Evolutionary conservation across 2,329 filamentous ascomycete genomes (phyloP).

Genomic region (Epichloe typhina): DNA sequence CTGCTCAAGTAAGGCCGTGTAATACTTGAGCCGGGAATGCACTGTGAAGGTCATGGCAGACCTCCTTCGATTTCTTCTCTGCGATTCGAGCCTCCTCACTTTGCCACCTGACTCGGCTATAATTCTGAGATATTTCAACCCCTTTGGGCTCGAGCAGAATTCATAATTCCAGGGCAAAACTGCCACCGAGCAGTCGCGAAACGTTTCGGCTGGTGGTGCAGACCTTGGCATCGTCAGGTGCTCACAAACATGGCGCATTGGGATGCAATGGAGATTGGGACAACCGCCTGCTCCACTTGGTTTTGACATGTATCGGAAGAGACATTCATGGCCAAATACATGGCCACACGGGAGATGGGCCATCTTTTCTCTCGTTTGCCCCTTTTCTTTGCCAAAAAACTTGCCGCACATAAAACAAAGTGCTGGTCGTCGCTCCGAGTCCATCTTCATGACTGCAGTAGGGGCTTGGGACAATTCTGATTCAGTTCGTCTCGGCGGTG

Average conservation of each 20-base stretch:
- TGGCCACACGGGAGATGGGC: constrained; percentile 16
- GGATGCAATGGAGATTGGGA: constrained; percentile 5
- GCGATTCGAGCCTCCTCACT: constrained; percentile 1
- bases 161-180: constrained; percentile 10
- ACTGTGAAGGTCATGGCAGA: background rate
- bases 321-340: constrained; percentile 12
- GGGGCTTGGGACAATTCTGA: constrained; percentile 1
- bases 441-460: background rate
- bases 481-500: background rate
- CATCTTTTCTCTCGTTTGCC: constrained; percentile 5
- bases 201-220: background rate
- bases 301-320: constrained; percentile 6
- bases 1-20: background rate
- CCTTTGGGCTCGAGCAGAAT: constrained; percentile 8
- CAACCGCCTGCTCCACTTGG: constrained; percentile 1
- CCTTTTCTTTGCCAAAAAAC: background rate
- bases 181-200: background rate
- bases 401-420: constrained; percentile 6
- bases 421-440: background rate
- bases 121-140: background rate
- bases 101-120: background rate
- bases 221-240: constrained; percentile 5
- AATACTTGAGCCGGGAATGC: background rate
- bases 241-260: constrained; percentile 11
- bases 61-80: background rate